Percentiles rank a stretch among this genome's conserved stretches.
phyloP scores from a whole-genome alignment of 176 grass and related monocot genomes.

The Lolium rigidum region DNA sequence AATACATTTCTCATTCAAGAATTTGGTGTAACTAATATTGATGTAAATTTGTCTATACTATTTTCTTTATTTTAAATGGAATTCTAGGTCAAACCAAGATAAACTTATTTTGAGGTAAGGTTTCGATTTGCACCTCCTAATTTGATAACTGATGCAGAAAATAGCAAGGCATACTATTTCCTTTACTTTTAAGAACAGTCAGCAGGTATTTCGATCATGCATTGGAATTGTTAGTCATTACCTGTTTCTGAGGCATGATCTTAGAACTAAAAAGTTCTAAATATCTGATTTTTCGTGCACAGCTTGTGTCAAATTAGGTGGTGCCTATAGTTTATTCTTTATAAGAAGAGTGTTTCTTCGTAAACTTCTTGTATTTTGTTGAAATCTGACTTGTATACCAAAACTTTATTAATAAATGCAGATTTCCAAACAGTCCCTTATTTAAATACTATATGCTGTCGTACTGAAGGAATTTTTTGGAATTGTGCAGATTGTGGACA shows the following conservation, averaged over 20 bases:
- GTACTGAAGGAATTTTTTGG: constrained; percentile 25
- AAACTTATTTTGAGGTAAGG: neutral
- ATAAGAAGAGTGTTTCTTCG: neutral
- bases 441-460: neutral
- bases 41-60: neutral
- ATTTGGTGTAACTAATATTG: constrained; percentile 21
- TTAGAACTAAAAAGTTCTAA: neutral
- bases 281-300: neutral
- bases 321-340: neutral
- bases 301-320: neutral
- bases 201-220: neutral
- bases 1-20: neutral
- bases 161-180: neutral
- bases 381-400: neutral
- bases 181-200: constrained; percentile 7
- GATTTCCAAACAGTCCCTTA: neutral
- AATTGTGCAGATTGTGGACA: constrained; percentile 84
- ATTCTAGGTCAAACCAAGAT: constrained; percentile 1
- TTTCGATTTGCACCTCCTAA: neutral
- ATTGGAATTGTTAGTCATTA: neutral
- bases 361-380: constrained; percentile 7
- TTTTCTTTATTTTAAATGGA: neutral
- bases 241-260: neutral
- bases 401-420: neutral
- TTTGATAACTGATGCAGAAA: neutral